phyloP scores from a whole-genome alignment of 352 stramenopile species.

The Phytophthora cactorum region DNA sequence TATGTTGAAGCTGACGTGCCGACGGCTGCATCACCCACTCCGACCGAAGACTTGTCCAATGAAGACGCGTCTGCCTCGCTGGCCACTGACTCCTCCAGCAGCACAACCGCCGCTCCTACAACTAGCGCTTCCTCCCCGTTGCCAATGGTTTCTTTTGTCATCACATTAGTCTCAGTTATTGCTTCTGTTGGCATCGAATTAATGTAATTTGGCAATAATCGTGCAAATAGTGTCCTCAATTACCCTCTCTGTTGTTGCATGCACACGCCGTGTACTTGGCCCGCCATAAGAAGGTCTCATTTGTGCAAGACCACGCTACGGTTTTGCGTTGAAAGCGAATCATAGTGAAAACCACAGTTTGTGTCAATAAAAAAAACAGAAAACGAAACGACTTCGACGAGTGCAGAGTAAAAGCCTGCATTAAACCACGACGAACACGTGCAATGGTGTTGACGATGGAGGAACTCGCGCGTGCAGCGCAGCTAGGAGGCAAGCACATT shows the following conservation, averaged over 20 bases:
- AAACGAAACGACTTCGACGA: slow-evolving; percentile 24
- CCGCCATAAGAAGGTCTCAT: not conserved
- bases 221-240: not conserved
- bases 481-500: slow-evolving; percentile 31
- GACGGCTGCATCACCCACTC: slow-evolving; percentile 15
- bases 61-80: slow-evolving; percentile 6
- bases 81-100: slow-evolving; percentile 20
- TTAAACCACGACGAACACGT: not conserved
- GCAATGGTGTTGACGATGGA: slow-evolving; percentile 32
- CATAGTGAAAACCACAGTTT: not conserved
- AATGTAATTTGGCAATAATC: not conserved
- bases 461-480: slow-evolving; percentile 27
- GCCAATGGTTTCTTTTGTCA: not conserved
- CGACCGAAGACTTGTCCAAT: slow-evolving; percentile 18
- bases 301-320: not conserved
- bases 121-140: slow-evolving; percentile 6
- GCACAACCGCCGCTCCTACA: slow-evolving; percentile 17
- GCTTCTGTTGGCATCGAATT: slow-evolving; percentile 8
- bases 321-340: not conserved
- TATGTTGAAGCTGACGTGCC: slow-evolving; percentile 5
- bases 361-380: slow-evolving; percentile 7
- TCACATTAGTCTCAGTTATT: slow-evolving; percentile 1
- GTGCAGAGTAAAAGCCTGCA: not conserved
- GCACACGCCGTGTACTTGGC: no score
- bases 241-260: no score